Evolutionary conservation across 2,329 filamentous ascomycete genomes (phyloP), one percentile per base, ranked within the genome.

Genomic region (Huntiella savannae): DNA sequence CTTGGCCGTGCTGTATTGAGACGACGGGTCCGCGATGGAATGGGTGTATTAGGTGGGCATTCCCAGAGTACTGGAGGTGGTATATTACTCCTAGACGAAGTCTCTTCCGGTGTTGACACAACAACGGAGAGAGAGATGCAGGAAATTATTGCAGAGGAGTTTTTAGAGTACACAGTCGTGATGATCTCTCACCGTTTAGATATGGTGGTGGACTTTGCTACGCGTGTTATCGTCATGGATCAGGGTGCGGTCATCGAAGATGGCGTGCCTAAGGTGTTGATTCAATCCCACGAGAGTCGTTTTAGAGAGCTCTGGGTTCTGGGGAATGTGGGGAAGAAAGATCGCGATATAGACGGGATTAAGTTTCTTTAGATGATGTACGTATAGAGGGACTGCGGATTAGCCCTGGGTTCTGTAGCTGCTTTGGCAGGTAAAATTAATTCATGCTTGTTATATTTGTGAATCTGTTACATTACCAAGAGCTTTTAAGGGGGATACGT

Each of bases 171-270:
- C 50, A 82, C 78, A 0, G 69, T 82, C 8, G 53, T 69, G 34
- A 66, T 64, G 58, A 62, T 69, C 1, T 63, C 62, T 12, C 67
- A 69, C 49, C 57, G 65, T 5, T 53, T 69, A 11, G 62, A 65
- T 8, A 70, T 70, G 47, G 69, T 75, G 11, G 59, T 69, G 50
- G 66, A 69, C 45, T 72, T 69, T 15, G 58, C 58, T 50, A 68
- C 72, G 45, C 57, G 59, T 4, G 63, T 73, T 11, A 58, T 67
- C 1, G 65, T 73, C 4, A 62, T 73, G 57, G 64, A 71, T n/a
- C 57, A 58, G 38, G 69, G 69, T 2, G 52, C 54, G 17, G 56
- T 71, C 10, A 62, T 68, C 0, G 69, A 72, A 51, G 52, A 52
- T 2, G 56, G 57, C 1, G 49, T 37, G 0, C 58, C 58, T 2